Evolutionary conservation across 148 eudicot species (phyloP), one percentile per base, ranked within the genome.

Genomic region (Rhododendron ferrugineum): DNA sequence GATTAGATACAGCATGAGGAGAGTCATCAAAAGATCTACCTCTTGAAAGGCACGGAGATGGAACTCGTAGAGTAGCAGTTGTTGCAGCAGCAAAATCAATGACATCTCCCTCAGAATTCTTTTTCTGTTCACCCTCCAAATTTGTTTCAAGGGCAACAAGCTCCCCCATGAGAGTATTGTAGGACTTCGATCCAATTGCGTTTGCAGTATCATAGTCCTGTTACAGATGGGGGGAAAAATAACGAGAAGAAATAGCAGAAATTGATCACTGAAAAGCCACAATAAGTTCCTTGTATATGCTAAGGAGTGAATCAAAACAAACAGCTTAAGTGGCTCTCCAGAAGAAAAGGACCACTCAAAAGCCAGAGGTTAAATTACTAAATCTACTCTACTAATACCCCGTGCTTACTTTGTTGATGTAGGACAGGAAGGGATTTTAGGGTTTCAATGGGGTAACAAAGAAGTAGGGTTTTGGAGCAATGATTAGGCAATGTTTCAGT

Each of bases 1-100:
- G 86, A 66, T 87, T 88, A 37, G 93, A 68, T 52, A 44, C 79
- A 79, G 91, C 80, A 47, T 70, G 81, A 22, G 94, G 90, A 85
- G 94, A 89, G 50, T 91, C 96, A 26, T 91, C 93, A 88, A 93
- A 95, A 80, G 98, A 94, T 86, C 85, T 91, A 77, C 88, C 92
- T 88, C 90, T 90, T 85, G 95, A 88, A 77, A 96, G 95, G 81
- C 87, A 88, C 14, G 99, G 99, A 56, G 97, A 95, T 78, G 99
- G 99, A 74, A 96, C 97, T 30, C 99, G 97, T 82, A 96, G 88
- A 73, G 97, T 87, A 83, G 99, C 99, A 86, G 99, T 90, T 60
- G 99, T 96, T 85, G 99, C 98, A 64, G 99, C 98, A 88, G 88
- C 96, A 89, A 96, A 96, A 93, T 96, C 99, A 84, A 96, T 89